A percentile compares a stretch with the other conserved stretches of the same genome.
phyloP scores from a whole-genome alignment of 345 rosid genomes.

The Cochlearia excelsa region DNA sequence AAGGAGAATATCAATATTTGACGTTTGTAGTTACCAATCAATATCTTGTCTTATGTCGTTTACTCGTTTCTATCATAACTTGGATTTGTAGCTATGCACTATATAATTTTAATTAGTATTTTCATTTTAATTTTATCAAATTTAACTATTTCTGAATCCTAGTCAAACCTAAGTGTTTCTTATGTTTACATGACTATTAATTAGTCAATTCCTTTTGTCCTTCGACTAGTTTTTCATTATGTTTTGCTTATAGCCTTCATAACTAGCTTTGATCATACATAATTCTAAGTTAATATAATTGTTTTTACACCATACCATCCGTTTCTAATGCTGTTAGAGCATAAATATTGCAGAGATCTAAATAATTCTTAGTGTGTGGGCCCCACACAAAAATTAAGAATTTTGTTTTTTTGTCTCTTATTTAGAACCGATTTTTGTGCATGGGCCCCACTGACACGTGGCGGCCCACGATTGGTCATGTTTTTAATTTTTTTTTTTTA shows the following conservation, averaged over 20 bases:
- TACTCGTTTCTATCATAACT: conserved; percentile 30
- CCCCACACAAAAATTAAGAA: too few species aligned
- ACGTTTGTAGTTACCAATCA: conserved; percentile 36
- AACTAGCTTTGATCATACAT: not conserved
- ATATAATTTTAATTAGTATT: conserved; percentile 17
- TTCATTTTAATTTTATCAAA: not conserved
- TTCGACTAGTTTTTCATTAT: conserved; percentile 10
- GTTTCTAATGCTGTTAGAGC: too few species aligned
- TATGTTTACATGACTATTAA: conserved; percentile 23
- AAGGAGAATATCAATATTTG: conserved; percentile 34
- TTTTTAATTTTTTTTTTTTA: too few species aligned
- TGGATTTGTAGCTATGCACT: conserved; percentile 23
- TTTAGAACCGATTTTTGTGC: too few species aligned
- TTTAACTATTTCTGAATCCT: conserved; percentile 18
- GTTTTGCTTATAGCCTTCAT: not conserved
- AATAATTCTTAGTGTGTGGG: too few species aligned
- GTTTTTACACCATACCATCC: too few species aligned
- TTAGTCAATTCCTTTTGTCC: conserved; percentile 4
- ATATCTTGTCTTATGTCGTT: conserved; percentile 33
- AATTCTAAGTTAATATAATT: not conserved
- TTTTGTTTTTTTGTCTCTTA: too few species aligned
- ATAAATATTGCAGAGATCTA: too few species aligned
- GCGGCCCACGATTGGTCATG: too few species aligned
- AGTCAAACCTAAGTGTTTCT: conserved; percentile 28
- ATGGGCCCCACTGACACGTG: too few species aligned